phyloP scores from a whole-genome alignment of 768 basidiomycete genomes.

The Auriculariales sp. region DNA sequence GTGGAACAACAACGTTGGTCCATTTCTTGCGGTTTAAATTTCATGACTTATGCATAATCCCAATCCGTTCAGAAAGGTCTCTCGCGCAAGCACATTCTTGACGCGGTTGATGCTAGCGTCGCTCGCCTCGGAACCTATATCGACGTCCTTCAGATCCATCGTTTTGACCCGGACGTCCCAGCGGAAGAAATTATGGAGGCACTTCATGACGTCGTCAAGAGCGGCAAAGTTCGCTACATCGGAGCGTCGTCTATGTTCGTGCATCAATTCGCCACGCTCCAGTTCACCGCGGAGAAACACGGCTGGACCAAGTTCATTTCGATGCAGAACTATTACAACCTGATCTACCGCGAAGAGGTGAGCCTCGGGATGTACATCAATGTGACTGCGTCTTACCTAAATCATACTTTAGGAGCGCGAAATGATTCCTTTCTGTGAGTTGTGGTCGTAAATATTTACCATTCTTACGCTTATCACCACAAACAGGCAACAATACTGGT shows the following conservation, averaged over 20 bases:
- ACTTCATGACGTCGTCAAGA: constrained; percentile 34
- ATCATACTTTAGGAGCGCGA: too few relatives aligned
- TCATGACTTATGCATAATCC: constrained; percentile 2
- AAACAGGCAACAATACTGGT: constrained; percentile 23
- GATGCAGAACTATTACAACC: constrained; percentile 54
- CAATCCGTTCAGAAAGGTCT: neutral
- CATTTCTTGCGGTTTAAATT: constrained; percentile 20
- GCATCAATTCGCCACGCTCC: neutral
- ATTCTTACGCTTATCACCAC: neutral
- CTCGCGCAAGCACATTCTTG: constrained; percentile 30
- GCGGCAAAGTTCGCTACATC: constrained; percentile 33
- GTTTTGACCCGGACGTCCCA: constrained; percentile 28
- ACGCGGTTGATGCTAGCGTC: constrained; percentile 24
- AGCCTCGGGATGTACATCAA: too few relatives aligned
- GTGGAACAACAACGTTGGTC: neutral
- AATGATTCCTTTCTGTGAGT: constrained; percentile 31
- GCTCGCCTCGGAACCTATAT: constrained; percentile 27
- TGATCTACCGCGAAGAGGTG: constrained; percentile 52
- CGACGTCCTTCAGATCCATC: constrained; percentile 28
- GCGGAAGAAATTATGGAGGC: constrained; percentile 34
- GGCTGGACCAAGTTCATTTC: constrained; percentile 33
- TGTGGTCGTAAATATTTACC: neutral
- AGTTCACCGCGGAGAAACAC: neutral
- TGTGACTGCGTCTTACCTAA: too few relatives aligned
- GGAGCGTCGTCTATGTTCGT: constrained; percentile 29